phyloP scores from a whole-genome alignment of 208 protist species.

The Trypanosoma lewisi region DNA sequence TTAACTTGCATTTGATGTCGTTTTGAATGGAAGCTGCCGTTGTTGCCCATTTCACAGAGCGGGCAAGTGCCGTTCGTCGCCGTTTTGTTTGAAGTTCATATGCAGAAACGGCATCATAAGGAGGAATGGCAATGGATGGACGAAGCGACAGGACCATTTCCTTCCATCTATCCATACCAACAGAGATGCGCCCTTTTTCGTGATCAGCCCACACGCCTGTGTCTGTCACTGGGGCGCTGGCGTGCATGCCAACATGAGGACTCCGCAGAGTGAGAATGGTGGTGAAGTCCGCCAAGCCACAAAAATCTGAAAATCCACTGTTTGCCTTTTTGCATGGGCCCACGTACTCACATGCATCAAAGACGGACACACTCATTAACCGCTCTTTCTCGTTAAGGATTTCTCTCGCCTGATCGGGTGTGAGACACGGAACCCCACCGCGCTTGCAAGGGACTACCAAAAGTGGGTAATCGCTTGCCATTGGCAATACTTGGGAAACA shows the following conservation, averaged over 20 bases:
- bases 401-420: slow-evolving; percentile 47
- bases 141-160: slow-evolving; percentile 45
- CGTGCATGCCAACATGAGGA: slow-evolving; percentile 61
- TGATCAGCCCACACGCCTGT: slow-evolving; percentile 47
- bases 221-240: slow-evolving; percentile 51
- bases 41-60: slow-evolving; percentile 41
- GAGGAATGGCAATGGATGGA: slow-evolving; percentile 43
- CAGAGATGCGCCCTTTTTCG: slow-evolving; percentile 56
- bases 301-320: slow-evolving; percentile 52
- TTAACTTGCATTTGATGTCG: slow-evolving; percentile 19
- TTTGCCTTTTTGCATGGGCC: slow-evolving; percentile 33
- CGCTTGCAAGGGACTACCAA: slow-evolving; percentile 60
- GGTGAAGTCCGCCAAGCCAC: slow-evolving; percentile 55
- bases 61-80: slow-evolving; percentile 34
- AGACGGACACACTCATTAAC: slow-evolving; percentile 55
- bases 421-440: slow-evolving; percentile 64
- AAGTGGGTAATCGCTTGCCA: slow-evolving; percentile 25
- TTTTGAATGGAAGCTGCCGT: slow-evolving; percentile 5
- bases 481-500: no score
- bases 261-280: slow-evolving; percentile 59
- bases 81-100: slow-evolving; percentile 38
- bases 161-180: slow-evolving; percentile 52
- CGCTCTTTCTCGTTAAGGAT: slow-evolving; percentile 65
- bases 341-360: slow-evolving; percentile 68
- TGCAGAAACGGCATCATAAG: slow-evolving; percentile 60